Conservation (phyloP, 306 rosid genomes). For the Lagenaria siceraria region DNA sequence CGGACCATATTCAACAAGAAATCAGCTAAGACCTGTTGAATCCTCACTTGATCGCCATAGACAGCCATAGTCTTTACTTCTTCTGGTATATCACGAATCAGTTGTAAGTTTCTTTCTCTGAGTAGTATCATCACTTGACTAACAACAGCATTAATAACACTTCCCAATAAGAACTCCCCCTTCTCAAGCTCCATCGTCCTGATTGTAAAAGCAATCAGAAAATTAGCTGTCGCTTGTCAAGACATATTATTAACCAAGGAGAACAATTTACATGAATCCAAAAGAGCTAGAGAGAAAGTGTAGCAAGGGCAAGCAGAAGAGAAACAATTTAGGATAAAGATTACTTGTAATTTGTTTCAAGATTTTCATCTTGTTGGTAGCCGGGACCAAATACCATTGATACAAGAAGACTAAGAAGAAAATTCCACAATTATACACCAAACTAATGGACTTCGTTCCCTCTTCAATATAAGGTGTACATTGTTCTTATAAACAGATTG, state of each 20-base stretch:
- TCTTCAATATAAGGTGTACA: background rate
- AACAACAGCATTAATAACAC: slow-evolving; percentile 89
- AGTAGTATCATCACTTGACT: slow-evolving; percentile 91
- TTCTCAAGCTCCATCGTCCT: slow-evolving; percentile 89
- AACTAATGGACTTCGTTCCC: background rate
- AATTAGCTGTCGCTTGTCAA: slow-evolving; percentile 13
- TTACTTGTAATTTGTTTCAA: background rate
- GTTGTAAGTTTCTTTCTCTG: slow-evolving; percentile 77
- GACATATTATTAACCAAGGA: background rate
- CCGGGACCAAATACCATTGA: too few species aligned
- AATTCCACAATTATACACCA: background rate
- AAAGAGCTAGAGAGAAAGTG: background rate
- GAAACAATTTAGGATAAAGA: background rate
- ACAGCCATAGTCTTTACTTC: slow-evolving; percentile 84
- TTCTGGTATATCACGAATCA: slow-evolving; percentile 96
- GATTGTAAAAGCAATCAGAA: slow-evolving; percentile 18
- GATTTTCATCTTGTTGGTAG: background rate
- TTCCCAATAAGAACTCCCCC: slow-evolving; percentile 74
- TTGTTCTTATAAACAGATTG: slow-evolving; percentile 1
- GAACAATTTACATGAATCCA: background rate
- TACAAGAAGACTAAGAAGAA: background rate
- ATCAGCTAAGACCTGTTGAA: slow-evolving; percentile 90
- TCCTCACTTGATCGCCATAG: slow-evolving; percentile 86
- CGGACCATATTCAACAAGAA: slow-evolving; percentile 86
- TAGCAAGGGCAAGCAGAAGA: background rate